These are phyloP conservation scores for Fusarium secorum DNA, from an alignment of 2,329 filamentous ascomycete genomes.

Conservation along the genomic window DNA sequence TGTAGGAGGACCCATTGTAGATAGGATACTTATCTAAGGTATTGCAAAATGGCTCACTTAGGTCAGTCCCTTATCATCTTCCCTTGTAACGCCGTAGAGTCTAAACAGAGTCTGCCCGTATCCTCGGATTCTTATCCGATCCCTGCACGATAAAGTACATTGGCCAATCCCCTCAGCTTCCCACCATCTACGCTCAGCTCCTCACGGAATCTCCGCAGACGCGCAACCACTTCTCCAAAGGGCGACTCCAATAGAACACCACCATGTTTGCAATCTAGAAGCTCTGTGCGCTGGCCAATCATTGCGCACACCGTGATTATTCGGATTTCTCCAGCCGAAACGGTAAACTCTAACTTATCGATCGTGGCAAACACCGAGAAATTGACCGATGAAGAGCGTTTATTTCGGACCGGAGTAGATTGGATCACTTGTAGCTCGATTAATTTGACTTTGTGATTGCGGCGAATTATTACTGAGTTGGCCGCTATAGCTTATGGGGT, in stretches of 20 bases:
- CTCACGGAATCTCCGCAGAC: slow-evolving; percentile 32
- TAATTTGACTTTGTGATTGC: background rate
- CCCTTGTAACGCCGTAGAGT: background rate
- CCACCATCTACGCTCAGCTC: slow-evolving; percentile 15
- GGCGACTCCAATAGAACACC: slow-evolving; percentile 18
- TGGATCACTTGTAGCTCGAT: background rate
- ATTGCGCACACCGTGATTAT: background rate
- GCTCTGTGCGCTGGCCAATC: background rate
- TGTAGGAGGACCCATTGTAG: background rate
- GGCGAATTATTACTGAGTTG: background rate
- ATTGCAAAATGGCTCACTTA: slow-evolving; percentile 7
- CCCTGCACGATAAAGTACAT: slow-evolving; percentile 4
- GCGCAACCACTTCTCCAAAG: slow-evolving; percentile 18
- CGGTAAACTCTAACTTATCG: background rate
- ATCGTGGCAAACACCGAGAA: background rate
- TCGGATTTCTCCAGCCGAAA: slow-evolving; percentile 7
- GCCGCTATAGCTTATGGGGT: background rate
- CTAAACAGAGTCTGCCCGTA: background rate
- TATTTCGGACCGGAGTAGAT: background rate
- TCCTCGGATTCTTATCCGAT: slow-evolving; percentile 4
- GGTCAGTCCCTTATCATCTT: background rate
- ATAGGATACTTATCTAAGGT: background rate
- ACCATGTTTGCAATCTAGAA: slow-evolving; percentile 12
- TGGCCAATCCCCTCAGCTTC: slow-evolving; percentile 1
- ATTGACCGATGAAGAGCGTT: background rate